These are phyloP conservation scores for Penicillium pancosmium DNA, from an alignment of 495 filamentous ascomycete genomes.

Conservation along the genomic window DNA sequence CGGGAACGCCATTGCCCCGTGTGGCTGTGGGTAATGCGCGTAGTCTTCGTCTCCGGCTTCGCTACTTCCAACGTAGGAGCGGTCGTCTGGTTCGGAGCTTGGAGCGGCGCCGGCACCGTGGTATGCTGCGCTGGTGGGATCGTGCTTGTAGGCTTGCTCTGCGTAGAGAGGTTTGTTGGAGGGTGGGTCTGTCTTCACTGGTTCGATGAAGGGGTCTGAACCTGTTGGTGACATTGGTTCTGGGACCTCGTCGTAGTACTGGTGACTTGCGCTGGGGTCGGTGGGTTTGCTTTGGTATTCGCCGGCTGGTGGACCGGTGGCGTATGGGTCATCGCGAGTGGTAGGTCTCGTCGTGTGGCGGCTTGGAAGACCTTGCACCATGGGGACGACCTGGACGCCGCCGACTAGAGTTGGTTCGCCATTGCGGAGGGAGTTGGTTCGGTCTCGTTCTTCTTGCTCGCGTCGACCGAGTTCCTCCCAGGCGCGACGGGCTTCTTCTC, in stretches of 20 bases:
- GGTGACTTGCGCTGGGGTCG: slow-evolving; percentile 30
- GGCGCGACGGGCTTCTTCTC: slow-evolving; percentile 91
- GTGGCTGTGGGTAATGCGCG: slow-evolving; percentile 48
- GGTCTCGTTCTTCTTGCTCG: slow-evolving; percentile 93
- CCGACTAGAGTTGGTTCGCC: slow-evolving; percentile 89
- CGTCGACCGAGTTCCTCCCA: slow-evolving; percentile 96
- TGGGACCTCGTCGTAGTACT: slow-evolving; percentile 46
- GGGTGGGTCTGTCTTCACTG: slow-evolving; percentile 29
- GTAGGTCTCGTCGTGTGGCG: slow-evolving; percentile 61
- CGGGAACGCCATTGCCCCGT: slow-evolving; percentile 40
- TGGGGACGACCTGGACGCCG: slow-evolving; percentile 95
- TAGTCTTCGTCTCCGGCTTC: slow-evolving; percentile 62
- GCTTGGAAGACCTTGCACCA: slow-evolving; percentile 74
- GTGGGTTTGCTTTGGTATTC: slow-evolving; percentile 29
- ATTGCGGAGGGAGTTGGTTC: slow-evolving; percentile 79
- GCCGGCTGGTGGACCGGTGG: slow-evolving; percentile 29
- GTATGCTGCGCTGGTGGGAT: slow-evolving; percentile 36
- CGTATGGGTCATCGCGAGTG: slow-evolving; percentile 50
- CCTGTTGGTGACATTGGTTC: slow-evolving; percentile 51
- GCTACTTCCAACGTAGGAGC: slow-evolving; percentile 54
- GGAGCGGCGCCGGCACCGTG: slow-evolving; percentile 24
- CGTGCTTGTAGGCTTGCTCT: slow-evolving; percentile 50
- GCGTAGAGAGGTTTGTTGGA: slow-evolving; percentile 36
- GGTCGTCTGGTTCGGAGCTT: slow-evolving; percentile 48
- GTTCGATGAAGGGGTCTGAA: slow-evolving; percentile 61